These are phyloP conservation scores for Cladosporium sp. DNA, from an alignment of 2,329 filamentous ascomycete genomes.

Conservation along the genomic window DNA sequence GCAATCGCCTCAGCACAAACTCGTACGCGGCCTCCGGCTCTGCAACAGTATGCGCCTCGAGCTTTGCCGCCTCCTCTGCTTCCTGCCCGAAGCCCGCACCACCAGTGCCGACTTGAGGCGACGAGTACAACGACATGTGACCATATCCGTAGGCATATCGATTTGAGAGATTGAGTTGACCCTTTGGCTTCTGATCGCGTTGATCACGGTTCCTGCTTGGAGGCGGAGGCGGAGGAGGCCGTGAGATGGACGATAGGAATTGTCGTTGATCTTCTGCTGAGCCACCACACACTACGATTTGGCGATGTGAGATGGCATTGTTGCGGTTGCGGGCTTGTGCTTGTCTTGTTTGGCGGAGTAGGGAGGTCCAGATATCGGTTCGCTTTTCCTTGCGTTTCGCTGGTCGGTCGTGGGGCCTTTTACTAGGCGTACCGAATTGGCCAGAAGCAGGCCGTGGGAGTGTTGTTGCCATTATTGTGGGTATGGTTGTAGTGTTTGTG, in stretches of 20 bases:
- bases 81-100: conserved; percentile 34
- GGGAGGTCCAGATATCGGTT: conserved; percentile 39
- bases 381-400: conserved; percentile 32
- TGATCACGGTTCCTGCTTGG: conserved; percentile 27
- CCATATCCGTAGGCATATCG: conserved; percentile 40
- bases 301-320: conserved; percentile 35
- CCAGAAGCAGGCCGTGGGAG: not conserved
- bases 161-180: conserved; percentile 38
- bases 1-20: conserved; percentile 31
- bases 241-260: conserved; percentile 32
- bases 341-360: conserved; percentile 39
- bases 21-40: conserved; percentile 36
- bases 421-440: conserved; percentile 12
- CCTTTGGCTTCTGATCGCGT: conserved; percentile 29
- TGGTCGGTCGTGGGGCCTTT: conserved; percentile 4
- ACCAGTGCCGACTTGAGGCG: conserved; percentile 31
- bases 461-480: conserved; percentile 11
- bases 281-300: conserved; percentile 37
- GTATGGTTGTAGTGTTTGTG: not conserved
- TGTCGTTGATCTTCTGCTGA: conserved; percentile 36
- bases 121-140: conserved; percentile 37
- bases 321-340: conserved; percentile 39
- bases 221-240: conserved; percentile 34
- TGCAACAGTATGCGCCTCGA: conserved; percentile 39
- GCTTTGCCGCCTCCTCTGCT: conserved; percentile 36